Evolutionary conservation across 768 basidiomycete species (phyloP).

Genomic region (Pleurotus djamor): DNA sequence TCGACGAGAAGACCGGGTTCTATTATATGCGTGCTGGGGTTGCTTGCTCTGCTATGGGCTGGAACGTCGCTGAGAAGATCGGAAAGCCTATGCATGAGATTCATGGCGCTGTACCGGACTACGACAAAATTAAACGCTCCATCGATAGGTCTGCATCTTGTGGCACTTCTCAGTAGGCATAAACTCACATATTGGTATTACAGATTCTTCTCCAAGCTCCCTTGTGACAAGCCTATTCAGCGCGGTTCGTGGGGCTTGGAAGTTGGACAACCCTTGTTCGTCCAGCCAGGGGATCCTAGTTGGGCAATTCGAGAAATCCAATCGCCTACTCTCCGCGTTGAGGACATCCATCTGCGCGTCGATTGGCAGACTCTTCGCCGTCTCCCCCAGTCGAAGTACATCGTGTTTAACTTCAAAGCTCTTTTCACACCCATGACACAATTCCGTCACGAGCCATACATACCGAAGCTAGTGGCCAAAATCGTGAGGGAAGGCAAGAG

Average conservation of each 20-base stretch:
- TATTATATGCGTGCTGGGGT: slow-evolving; percentile 45
- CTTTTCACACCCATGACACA: slow-evolving; percentile 47
- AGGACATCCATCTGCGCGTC: slow-evolving; percentile 44
- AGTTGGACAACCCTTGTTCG: slow-evolving; percentile 45
- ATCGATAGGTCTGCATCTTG: slow-evolving; percentile 40
- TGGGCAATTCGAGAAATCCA: slow-evolving; percentile 30
- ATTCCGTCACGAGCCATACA: slow-evolving; percentile 42
- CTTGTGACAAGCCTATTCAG: slow-evolving; percentile 47
- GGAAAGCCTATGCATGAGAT: slow-evolving; percentile 44
- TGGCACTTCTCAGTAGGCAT: neutral
- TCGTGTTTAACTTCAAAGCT: slow-evolving; percentile 54
- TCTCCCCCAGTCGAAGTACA: slow-evolving; percentile 42
- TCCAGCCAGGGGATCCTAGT: slow-evolving; percentile 35
- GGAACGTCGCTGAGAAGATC: slow-evolving; percentile 46
- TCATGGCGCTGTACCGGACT: slow-evolving; percentile 46
- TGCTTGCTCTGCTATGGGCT: slow-evolving; percentile 45
- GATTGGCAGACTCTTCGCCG: slow-evolving; percentile 57
- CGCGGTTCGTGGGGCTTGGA: slow-evolving; percentile 51
- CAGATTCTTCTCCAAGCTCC: slow-evolving; percentile 48
- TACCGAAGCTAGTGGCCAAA: slow-evolving; percentile 44
- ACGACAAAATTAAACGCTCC: slow-evolving; percentile 45
- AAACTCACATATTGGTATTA: neutral
- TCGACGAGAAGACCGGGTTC: slow-evolving; percentile 38
- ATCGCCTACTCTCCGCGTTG: slow-evolving; percentile 29
- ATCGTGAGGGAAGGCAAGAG: slow-evolving; percentile 37